Conservation (phyloP, 2,329 filamentous ascomycete genomes). For the Fusarium sp. region DNA sequence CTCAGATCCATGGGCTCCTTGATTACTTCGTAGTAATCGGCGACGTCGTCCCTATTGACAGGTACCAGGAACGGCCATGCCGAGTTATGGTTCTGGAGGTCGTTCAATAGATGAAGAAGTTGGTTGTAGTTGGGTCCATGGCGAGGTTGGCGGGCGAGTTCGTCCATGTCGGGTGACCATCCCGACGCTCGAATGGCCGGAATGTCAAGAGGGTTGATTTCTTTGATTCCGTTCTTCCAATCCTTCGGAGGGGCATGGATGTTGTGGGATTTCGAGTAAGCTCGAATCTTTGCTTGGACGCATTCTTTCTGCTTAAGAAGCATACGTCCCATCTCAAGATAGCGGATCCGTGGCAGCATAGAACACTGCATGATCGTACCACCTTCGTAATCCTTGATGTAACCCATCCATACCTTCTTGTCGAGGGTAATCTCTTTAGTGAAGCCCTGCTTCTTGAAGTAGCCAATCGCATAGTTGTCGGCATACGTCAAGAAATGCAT, state of each 20-base stretch:
- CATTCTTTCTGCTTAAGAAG: constrained; percentile 96
- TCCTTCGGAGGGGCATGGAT: constrained; percentile 86
- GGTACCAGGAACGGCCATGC: constrained; percentile 96
- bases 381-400: constrained; percentile 99
- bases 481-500: constrained; percentile 99
- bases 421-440: constrained; percentile 98
- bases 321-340: constrained; percentile 93
- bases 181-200: constrained; percentile 90
- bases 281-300: constrained; percentile 93
- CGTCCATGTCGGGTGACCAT: constrained; percentile 98
- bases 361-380: constrained; percentile 99
- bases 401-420: constrained; percentile 95
- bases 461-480: constrained; percentile 98
- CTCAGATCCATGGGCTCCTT: constrained; percentile 96
- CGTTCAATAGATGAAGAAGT: constrained; percentile 90
- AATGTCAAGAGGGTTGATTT: constrained; percentile 88
- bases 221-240: constrained; percentile 79
- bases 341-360: constrained; percentile 94
- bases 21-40: constrained; percentile 99
- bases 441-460: constrained; percentile 99
- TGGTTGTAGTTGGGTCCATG: constrained; percentile 97
- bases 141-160: constrained; percentile 90
- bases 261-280: constrained; percentile 88
- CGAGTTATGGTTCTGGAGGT: constrained; percentile 91
- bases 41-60: constrained; percentile 94